phyloP scores from a whole-genome alignment of 179 eudicot species.

The Patellifolia procumbens region DNA sequence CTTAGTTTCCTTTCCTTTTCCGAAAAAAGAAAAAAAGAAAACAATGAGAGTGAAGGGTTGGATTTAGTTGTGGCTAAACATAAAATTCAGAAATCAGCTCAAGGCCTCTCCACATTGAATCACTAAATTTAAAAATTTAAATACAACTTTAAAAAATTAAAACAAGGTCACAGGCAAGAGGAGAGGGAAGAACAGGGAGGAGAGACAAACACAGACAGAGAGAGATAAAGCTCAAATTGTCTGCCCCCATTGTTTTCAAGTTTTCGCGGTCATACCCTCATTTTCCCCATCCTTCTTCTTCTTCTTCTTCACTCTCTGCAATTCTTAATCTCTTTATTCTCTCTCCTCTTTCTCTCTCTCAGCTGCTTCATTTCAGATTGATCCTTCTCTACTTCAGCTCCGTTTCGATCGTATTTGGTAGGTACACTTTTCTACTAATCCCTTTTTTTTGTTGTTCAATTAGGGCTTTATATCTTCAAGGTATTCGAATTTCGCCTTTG shows the following conservation, averaged over 20 bases:
- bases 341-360: not conserved
- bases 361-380: not conserved
- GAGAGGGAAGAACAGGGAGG: not conserved
- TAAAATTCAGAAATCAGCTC: too few relatives aligned
- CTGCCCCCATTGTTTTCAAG: conserved; percentile 31
- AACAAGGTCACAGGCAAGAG: conserved; percentile 9
- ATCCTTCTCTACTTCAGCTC: conserved; percentile 9
- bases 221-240: conserved; percentile 8
- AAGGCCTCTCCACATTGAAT: too few relatives aligned
- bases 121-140: too few relatives aligned
- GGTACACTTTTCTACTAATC: conserved; percentile 2
- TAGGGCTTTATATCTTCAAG: conserved; percentile 8
- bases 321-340: conserved; percentile 11
- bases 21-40: too few relatives aligned
- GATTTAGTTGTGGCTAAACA: too few relatives aligned
- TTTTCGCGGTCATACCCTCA: conserved; percentile 35
- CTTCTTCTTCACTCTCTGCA: conserved; percentile 2
- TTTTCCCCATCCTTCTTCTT: conserved; percentile 20
- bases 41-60: too few relatives aligned
- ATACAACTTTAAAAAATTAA: not conserved
- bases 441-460: not conserved
- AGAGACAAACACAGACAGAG: not conserved
- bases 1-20: too few relatives aligned
- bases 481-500: not conserved
- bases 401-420: conserved; percentile 20